phyloP scores from a whole-genome alignment of 345 rosid genomes.

The Murraya paniculata region DNA sequence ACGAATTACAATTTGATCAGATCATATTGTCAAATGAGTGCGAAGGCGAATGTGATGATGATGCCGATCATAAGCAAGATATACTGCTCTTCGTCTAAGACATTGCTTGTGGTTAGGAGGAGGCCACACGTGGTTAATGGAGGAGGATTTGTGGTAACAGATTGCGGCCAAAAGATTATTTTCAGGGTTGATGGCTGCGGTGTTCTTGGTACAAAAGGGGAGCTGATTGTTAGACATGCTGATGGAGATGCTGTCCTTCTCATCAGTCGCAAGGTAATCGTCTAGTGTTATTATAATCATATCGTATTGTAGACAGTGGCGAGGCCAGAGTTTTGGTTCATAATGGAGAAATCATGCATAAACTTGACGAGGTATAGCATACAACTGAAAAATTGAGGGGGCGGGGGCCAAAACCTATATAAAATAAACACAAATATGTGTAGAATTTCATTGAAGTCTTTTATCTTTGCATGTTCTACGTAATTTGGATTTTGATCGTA shows the following conservation, averaged over 20 bases:
- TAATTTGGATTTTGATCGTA: no score
- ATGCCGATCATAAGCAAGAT: conserved; percentile 60
- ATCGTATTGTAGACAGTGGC: neutral
- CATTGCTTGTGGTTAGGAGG: conserved; percentile 56
- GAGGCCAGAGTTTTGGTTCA: neutral
- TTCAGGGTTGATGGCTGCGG: conserved; percentile 87
- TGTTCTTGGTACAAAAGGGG: conserved; percentile 58
- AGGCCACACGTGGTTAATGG: conserved; percentile 75
- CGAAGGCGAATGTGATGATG: neutral
- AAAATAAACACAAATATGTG: no score
- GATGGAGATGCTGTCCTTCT: conserved; percentile 62
- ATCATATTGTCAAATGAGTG: conserved; percentile 4
- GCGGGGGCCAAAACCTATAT: no score
- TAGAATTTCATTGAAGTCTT: no score
- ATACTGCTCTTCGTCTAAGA: conserved; percentile 57
- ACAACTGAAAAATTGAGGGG: no score
- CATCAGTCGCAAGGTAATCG: conserved; percentile 65
- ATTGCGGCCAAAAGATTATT: conserved; percentile 52
- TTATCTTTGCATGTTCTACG: no score
- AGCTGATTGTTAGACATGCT: conserved; percentile 51
- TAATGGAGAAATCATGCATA: neutral
- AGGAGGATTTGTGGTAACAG: conserved; percentile 87
- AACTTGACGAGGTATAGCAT: no score
- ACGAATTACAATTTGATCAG: no score
- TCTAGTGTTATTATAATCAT: neutral